Percentiles rank a stretch among this genome's conserved stretches.
These are phyloP conservation scores for Malassezia restricta DNA, from an alignment of 1,284 basidiomycete species.

Conservation along the genomic window DNA sequence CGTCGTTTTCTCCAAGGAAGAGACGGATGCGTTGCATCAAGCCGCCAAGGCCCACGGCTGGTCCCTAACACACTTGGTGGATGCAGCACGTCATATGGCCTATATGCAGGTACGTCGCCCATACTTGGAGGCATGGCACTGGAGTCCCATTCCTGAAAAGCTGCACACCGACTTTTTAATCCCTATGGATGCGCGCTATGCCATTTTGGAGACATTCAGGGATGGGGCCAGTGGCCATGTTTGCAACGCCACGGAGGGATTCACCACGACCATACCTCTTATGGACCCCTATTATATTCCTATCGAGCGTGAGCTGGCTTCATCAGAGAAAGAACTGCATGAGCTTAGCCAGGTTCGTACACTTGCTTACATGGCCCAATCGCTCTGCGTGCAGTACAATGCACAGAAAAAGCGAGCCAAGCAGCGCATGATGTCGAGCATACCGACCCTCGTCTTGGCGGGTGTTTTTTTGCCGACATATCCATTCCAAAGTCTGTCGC, in stretches of 20 bases:
- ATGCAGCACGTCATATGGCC: conserved; percentile 16
- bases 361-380: conserved; percentile 2
- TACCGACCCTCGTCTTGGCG: conserved; percentile 2
- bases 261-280: conserved; percentile 5
- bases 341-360: conserved; percentile 11
- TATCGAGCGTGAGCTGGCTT: conserved; percentile 1
- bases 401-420: background rate
- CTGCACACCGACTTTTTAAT: conserved; percentile 12
- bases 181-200: conserved; percentile 3
- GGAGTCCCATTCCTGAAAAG: conserved; percentile 1
- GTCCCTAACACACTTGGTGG: conserved; percentile 12
- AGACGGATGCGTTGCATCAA: conserved; percentile 1
- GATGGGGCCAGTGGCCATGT: background rate
- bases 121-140: conserved; percentile 8
- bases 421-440: background rate
- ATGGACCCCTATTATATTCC: conserved; percentile 10
- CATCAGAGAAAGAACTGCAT: background rate
- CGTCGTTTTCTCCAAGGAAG: background rate
- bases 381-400: conserved; percentile 3
- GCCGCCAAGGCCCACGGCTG: conserved; percentile 5
- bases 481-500: conserved; percentile 1
- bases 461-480: conserved; percentile 1
- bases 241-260: conserved; percentile 9
- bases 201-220: background rate
- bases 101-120: conserved; percentile 13